These are phyloP conservation scores for Linum trigynum DNA, from an alignment of 345 rosid species.

Conservation along the genomic window DNA sequence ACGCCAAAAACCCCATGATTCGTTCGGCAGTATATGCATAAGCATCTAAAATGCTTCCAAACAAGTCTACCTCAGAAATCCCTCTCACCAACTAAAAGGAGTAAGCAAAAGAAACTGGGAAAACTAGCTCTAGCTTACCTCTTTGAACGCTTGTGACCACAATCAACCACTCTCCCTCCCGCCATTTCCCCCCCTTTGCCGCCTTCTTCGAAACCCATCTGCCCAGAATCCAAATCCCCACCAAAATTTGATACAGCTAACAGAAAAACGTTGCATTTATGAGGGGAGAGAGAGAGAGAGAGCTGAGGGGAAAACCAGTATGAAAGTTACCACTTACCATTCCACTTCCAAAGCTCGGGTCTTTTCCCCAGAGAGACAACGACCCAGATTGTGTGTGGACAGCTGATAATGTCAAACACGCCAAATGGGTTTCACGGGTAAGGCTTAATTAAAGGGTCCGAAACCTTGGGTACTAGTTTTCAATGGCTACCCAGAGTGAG, in stretches of 20 bases:
- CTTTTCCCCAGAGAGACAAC: conserved; percentile 4
- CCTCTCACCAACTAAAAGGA: conserved; percentile 5
- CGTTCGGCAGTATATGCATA: conserved; percentile 11
- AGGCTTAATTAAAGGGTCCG: conserved; percentile 13
- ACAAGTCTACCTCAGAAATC: no score
- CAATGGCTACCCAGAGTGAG: conserved; percentile 24
- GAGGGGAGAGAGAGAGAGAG: neutral
- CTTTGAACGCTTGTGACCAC: conserved; percentile 72
- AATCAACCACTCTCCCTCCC: conserved; percentile 37
- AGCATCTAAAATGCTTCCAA: conserved; percentile 11
- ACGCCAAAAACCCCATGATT: conserved; percentile 3
- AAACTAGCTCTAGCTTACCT: conserved; percentile 39
- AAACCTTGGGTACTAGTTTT: conserved; percentile 4
- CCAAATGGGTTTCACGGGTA: conserved; percentile 16
- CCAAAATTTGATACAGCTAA: conserved; percentile 10
- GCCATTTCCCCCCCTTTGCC: conserved; percentile 37
- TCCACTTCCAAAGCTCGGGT: conserved; percentile 7
- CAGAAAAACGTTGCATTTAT: conserved; percentile 7
- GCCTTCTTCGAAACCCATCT: conserved; percentile 13
- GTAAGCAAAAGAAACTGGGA: conserved; percentile 7
- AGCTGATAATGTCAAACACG: conserved; percentile 4
- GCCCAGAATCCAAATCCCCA: neutral
- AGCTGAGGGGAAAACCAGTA: conserved; percentile 1
- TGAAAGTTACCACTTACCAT: conserved; percentile 16
- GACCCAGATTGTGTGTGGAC: conserved; percentile 11